Base-by-base conservation (phyloP, 306 rosid species). In the Fagus sylvatica region DNA sequence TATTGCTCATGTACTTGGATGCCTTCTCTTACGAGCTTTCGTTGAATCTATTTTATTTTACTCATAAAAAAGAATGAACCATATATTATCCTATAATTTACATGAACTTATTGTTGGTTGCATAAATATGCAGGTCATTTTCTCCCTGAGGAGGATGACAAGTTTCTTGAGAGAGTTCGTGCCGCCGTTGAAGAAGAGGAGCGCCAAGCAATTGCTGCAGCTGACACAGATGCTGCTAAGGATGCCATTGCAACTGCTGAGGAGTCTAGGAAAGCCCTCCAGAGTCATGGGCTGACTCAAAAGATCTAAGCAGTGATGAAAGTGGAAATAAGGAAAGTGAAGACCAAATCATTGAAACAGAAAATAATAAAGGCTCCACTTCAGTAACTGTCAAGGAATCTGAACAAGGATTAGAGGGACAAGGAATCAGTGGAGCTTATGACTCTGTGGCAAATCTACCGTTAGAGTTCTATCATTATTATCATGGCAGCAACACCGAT, bases 161-260 rank as follows among this genome's bases (percentile, higher is more conserved):
- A 87, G 82, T 92, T 89, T 87, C 86, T 92, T 39, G 97, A 92
- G 84, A 88, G 84, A 77, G 96, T 89, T 78, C 90, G 82, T 77
- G 97, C 97, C 64, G 92, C 92, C 6, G 97, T 88, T 75, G 95
- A 95, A 86, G 97, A 89, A 89, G 98, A 95, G 87, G 96, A 95
- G 84, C 98, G 89, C 30, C 95, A 91, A 85, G 93, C 90, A 82
- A 86, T 85, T 80, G 91, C 90, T 82, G 92, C 97, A 74, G 96
- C 92, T 69, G 98, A 84, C 82, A 87, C 90, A 33, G 95, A 83
- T 51, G 92, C 93, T 85, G 92, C 98, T 53, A 91, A 83, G 85
- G 95, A 88, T 76, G 93, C 97, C 74, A 94, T 92, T 85, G 96
- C 96, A 78, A 79, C 87, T 57, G 95, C 93, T 7, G 97, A 89